phyloP scores from a whole-genome alignment of 257 asterid genomes.

The Coffea eugenioides region DNA sequence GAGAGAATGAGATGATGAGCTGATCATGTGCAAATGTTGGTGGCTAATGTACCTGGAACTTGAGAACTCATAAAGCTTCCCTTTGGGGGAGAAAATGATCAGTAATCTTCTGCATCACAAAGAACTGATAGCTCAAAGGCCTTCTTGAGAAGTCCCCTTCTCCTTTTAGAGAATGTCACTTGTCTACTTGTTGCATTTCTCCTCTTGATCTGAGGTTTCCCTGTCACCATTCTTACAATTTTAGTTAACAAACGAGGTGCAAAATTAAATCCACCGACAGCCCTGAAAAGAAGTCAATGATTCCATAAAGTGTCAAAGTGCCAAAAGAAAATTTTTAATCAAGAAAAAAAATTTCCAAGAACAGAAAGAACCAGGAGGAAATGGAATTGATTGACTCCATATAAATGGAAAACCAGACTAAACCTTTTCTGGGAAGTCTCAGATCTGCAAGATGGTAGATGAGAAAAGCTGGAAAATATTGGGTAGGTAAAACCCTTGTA shows the following conservation, averaged over 20 bases:
- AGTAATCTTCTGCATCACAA: slow-evolving; percentile 61
- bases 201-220: slow-evolving; percentile 55
- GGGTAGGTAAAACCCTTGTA: background rate
- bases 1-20: too few species aligned
- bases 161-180: slow-evolving; percentile 60
- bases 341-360: slow-evolving; percentile 16
- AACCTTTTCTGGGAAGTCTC: slow-evolving; percentile 17
- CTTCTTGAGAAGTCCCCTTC: slow-evolving; percentile 62
- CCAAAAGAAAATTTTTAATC: background rate
- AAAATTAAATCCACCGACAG: background rate
- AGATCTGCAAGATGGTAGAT: slow-evolving; percentile 37
- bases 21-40: background rate
- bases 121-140: slow-evolving; percentile 68
- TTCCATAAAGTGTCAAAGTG: background rate
- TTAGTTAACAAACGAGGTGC: background rate
- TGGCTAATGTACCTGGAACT: slow-evolving; percentile 43
- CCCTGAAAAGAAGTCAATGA: background rate
- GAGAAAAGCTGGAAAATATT: background rate
- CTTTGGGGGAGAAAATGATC: slow-evolving; percentile 47
- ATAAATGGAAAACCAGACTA: slow-evolving; percentile 17
- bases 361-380: slow-evolving; percentile 21
- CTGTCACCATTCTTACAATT: slow-evolving; percentile 47
- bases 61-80: slow-evolving; percentile 53
- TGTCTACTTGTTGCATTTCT: slow-evolving; percentile 53
- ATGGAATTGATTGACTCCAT: slow-evolving; percentile 17